Evolutionary conservation across 148 eudicot genomes (phyloP), one percentile per base, ranked within the genome.

Genomic region (Chenopodium album): DNA sequence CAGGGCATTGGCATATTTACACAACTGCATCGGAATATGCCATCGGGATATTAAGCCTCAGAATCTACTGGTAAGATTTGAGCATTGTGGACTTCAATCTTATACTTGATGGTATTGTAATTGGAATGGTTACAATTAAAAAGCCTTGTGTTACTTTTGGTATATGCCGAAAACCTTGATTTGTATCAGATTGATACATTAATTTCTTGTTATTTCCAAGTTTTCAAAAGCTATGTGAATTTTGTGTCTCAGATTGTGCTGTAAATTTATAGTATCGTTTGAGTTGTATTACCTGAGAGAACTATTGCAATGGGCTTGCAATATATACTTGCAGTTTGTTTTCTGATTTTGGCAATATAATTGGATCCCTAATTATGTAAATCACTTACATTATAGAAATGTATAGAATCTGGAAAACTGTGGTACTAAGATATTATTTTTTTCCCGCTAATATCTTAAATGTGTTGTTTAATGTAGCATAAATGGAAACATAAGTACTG

Each of bases 41-140:
- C 98, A 94, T 84, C 97, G 98, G 81, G 98, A 94, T 84, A 94
- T 94, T 74, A 94, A 94, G 88, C 98, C 98, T 75, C 98, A 94
- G 75, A 94, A 94, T 87, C 83, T 94, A 84, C 92, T 94, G 83
- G 97, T 94, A 88, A 89, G 90, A 67, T 82, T 73, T 66, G 32
- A 69, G 7, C 78, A 32, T 26, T 75, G 77, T 78, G 82, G 44
- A 23, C 32, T 46, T 20, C 78, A 47, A 23, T 81, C 28, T 77
- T 28, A 28, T 28, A 28, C 29, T 28, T 14, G 47, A 2, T 29
- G 54, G 76, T 32, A n/a, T 62, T 63, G 2, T 26, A 7, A 9
- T 46, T 71, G 72, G 41, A 44, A 29, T 17, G 62, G 22, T 74
- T 12, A 59, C 46, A 9, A 9, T 20, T 2, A 23, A n/a, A n/a